Percentiles rank a stretch among this genome's conserved stretches.
Conservation (phyloP, 768 basidiomycete species). For the Cyclocybe cylindracea region DNA sequence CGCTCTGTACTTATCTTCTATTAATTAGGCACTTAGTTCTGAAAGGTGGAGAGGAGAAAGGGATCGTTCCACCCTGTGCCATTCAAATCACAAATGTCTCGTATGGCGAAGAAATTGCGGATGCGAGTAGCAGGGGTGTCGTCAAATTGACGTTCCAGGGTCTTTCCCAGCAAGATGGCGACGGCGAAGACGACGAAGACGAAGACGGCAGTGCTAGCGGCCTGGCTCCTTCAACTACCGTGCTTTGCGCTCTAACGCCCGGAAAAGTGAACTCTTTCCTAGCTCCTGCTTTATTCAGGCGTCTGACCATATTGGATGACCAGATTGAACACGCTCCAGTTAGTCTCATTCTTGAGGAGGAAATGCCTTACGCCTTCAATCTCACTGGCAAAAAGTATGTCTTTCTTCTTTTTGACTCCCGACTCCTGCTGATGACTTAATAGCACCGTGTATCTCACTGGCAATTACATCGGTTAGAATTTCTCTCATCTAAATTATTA, state of each 20-base stretch:
- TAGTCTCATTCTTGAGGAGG: slow-evolving; percentile 70
- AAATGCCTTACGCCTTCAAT: slow-evolving; percentile 67
- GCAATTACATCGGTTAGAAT: slow-evolving; percentile 78
- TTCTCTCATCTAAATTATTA: background rate
- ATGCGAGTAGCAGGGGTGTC: slow-evolving; percentile 59
- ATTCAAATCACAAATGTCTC: slow-evolving; percentile 83
- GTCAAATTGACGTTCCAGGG: slow-evolving; percentile 65
- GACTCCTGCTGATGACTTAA: slow-evolving; percentile 6
- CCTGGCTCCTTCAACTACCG: slow-evolving; percentile 40
- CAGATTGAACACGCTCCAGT: slow-evolving; percentile 79
- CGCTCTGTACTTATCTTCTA: slow-evolving; percentile 4
- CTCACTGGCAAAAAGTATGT: slow-evolving; percentile 78
- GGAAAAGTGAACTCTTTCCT: slow-evolving; percentile 59
- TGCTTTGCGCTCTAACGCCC: slow-evolving; percentile 79
- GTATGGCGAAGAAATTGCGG: slow-evolving; percentile 70
- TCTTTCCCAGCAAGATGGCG: slow-evolving; percentile 35
- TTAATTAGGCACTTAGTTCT: slow-evolving; percentile 60
- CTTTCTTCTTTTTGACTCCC: slow-evolving; percentile 5
- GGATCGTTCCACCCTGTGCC: slow-evolving; percentile 62
- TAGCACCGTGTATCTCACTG: slow-evolving; percentile 76
- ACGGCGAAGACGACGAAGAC: slow-evolving; percentile 48
- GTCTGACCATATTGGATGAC: slow-evolving; percentile 3
- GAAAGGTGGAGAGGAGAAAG: slow-evolving; percentile 56
- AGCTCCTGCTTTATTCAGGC: background rate
- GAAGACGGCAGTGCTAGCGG: slow-evolving; percentile 37